Evolutionary conservation across 495 filamentous ascomycete species (phyloP).

Genomic region (Bryoglossum gracile): DNA sequence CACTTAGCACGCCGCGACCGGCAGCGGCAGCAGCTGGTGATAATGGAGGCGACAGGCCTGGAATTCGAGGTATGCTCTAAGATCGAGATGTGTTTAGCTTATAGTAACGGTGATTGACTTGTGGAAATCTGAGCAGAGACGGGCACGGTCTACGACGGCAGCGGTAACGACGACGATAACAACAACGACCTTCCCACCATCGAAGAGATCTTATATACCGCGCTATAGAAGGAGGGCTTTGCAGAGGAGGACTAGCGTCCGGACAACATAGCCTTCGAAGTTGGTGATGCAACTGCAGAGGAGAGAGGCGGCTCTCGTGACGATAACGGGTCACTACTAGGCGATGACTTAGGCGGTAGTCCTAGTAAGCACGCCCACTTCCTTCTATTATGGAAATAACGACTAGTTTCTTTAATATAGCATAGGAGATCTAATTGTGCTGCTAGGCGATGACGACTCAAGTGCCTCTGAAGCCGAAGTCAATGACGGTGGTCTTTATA

Average conservation of each 20-base stretch:
- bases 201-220: slow-evolving; percentile 17
- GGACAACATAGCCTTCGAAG: slow-evolving; percentile 8
- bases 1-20: slow-evolving; percentile 9
- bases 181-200: slow-evolving; percentile 11
- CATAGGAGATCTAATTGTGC: background rate
- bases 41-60: slow-evolving; percentile 3
- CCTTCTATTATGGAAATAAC: background rate
- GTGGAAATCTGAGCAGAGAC: slow-evolving; percentile 8
- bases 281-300: slow-evolving; percentile 11
- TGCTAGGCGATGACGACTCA: background rate
- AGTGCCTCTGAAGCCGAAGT: background rate
- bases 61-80: slow-evolving; percentile 14
- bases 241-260: slow-evolving; percentile 8
- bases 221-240: slow-evolving; percentile 15
- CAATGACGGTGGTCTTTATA: background rate
- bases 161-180: slow-evolving; percentile 5
- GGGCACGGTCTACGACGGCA: slow-evolving; percentile 1
- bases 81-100: slow-evolving; percentile 15
- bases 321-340: slow-evolving; percentile 2
- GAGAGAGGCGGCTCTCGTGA: slow-evolving; percentile 11
- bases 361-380: background rate
- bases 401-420: slow-evolving; percentile 3
- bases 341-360: slow-evolving; percentile 8
- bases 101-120: slow-evolving; percentile 13
- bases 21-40: slow-evolving; percentile 13